These are phyloP conservation scores for Aspergillus tubingensis DNA, from an alignment of 2,329 filamentous ascomycete species.

Conservation along the genomic window DNA sequence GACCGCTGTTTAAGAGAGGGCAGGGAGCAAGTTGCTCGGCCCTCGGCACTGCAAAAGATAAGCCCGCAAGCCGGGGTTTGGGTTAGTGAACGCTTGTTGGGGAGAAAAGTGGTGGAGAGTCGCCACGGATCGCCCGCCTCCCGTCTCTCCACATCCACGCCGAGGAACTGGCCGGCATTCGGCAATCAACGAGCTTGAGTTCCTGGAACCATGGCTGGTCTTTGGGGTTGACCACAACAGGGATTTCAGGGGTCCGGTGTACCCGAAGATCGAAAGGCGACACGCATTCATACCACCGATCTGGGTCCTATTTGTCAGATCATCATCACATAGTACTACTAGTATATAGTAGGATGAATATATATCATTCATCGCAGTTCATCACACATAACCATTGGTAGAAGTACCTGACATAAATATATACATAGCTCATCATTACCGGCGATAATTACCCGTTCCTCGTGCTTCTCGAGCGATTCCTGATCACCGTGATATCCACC, in stretches of 20 bases:
- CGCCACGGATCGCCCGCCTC: background rate
- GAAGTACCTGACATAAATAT: no score
- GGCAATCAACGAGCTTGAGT: no score
- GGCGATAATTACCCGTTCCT: background rate
- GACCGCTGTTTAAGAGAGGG: background rate
- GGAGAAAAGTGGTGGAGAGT: background rate
- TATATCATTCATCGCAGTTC: background rate
- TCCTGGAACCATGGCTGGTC: no score
- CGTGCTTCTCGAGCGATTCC: background rate
- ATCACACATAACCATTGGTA: background rate
- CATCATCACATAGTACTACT: no score
- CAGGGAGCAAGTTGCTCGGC: background rate
- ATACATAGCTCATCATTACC: background rate
- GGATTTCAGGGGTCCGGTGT: no score
- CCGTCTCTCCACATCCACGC: no score
- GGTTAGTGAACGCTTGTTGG: background rate
- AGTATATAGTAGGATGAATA: no score
- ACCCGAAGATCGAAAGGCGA: background rate
- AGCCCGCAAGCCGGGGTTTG: background rate
- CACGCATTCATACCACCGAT: no score
- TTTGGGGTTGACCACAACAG: no score
- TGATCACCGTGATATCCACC: background rate
- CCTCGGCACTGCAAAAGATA: slow-evolving; percentile 9
- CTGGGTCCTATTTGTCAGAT: no score
- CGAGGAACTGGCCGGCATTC: no score